Conservation (phyloP, 805 yeast genomes). For the Lachancea fermentati region DNA sequence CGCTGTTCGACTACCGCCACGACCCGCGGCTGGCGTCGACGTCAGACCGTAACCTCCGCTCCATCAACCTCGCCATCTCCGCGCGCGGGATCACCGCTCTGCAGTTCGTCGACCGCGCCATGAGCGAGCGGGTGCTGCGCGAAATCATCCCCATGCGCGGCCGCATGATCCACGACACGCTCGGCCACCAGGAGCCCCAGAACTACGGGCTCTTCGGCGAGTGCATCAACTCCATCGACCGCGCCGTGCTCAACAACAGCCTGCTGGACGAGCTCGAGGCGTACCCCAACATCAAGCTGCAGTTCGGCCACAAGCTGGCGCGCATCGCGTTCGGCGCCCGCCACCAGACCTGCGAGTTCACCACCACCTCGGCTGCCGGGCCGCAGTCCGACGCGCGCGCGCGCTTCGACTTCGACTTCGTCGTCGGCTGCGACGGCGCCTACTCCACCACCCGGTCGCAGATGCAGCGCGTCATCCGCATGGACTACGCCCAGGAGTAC, state of each 20-base stretch:
- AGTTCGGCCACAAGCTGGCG: conserved; percentile 54
- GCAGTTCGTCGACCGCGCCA: conserved; percentile 49
- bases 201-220: conserved; percentile 78
- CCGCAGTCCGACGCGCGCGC: conserved; percentile 13
- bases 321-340: conserved; percentile 34
- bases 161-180: conserved; percentile 74
- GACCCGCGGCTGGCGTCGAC: conserved; percentile 51
- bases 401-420: conserved; percentile 42
- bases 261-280: conserved; percentile 59
- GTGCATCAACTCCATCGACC: conserved; percentile 77
- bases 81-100: conserved; percentile 75
- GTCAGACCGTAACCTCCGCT: conserved; percentile 42
- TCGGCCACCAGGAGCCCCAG: conserved; percentile 63
- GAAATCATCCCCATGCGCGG: conserved; percentile 82
- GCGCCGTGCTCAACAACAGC: conserved; percentile 59
- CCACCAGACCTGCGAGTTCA: conserved; percentile 20
- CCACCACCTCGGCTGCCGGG: conserved; percentile 11
- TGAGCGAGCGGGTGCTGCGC: conserved; percentile 51
- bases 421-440: conserved; percentile 85
- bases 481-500: conserved; percentile 70
- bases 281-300: conserved; percentile 39
- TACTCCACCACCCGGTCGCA: conserved; percentile 67
- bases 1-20: conserved; percentile 61
- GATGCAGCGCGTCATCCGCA: conserved; percentile 57
- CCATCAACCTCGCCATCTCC: conserved; percentile 86